Base-by-base conservation (phyloP, 345 rosid genomes). In the Euphorbia peplus region DNA sequence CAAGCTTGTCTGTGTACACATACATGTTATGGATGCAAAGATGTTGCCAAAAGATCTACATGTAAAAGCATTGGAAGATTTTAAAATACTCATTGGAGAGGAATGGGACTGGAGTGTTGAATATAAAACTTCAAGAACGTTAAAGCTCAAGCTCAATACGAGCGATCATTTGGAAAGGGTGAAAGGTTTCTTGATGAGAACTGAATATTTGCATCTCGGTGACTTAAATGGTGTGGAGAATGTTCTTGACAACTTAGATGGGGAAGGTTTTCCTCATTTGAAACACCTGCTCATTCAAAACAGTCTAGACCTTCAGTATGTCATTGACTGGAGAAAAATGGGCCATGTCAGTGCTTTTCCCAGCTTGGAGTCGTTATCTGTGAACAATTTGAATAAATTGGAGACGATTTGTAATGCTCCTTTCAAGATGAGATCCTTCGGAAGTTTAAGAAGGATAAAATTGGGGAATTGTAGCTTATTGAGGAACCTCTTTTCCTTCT, bases 61-160 rank as follows among this genome's bases (percentile, higher is more conserved):
- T 39, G 11, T 39, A 8, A 4, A 39, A 39, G 10, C 5, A 39
- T 39, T 39, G 6, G 42, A 39, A 39, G 42, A 39, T 39, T 39
- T 39, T 39, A 39, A 39, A 39, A 39, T 39, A 39, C 42, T 39
- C 8, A 39, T 39, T 39, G 42, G 42, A 39, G 42, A 39, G 42
- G 42, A 39, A 11, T 39, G 42, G 42, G 9, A 39, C 11, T 39
- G 42, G 42, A 39, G 8, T 39, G 42, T 5, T 39, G 42, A 39
- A 39, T 8, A 39, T 39, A 39, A 39, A 39, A 39, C 42, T 39
- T 39, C 42, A 3, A 74, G 47, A 52, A 57, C 25, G 7, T 32
- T 78, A 47, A 73, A 77, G 37, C 53, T 77, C 4, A 67, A 74
- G 63, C 66, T 54, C 16, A 16, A 24, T n/a, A 32, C 37, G 6